Base-by-base conservation (phyloP, 805 yeast species). In the Cyberlindnera euphorbiae region DNA sequence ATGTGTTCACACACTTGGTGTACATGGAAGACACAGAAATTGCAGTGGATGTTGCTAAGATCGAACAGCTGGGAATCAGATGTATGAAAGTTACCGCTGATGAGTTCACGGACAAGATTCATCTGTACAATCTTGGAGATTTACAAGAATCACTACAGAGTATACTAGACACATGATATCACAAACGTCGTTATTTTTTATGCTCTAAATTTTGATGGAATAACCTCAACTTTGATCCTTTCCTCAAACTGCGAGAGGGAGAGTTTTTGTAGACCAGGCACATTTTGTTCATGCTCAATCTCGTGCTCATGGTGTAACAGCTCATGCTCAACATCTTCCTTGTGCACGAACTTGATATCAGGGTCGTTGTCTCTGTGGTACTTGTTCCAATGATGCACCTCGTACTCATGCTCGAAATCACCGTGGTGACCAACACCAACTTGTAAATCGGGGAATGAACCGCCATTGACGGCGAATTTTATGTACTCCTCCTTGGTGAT, bases 371-470 rank as follows among this genome's bases (percentile, higher is more conserved):
- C 77, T 38, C 74, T 69, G 55, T 84, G 93, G 54, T 71, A 80
- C 61, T 87, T 67, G 42, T 79, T 74, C 97, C 97, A 90, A 59
- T 89, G 97, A 58, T 89, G 97, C 39, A 85, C 79, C 58, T 90
- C 97, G 56, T 89, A 90, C 57, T 89, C 97, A 48, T 77, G 73
- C 60, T 89, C 97, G 54, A 88, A 90, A 62, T 86, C 96, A 24
- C 88, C 81, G 62, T 89, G 96, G 55, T 89, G 96, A 18, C 96
- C 96, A 7, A 86, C 89, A 21, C 97, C 97, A 41, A 80, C 78
- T 8, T 96, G 95, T 57, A 89, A 77, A 59, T 90, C 97, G 1
- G 97, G 97, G 53, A 90, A 74, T 44, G 75, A 74, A 1, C 82
- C 81, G 8, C 94, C 94, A 10, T 58, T 61, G 2, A 59, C 58